Evolutionary conservation across 2,329 filamentous ascomycete species (phyloP).

Genomic region (Acrodontium crateriforme): DNA sequence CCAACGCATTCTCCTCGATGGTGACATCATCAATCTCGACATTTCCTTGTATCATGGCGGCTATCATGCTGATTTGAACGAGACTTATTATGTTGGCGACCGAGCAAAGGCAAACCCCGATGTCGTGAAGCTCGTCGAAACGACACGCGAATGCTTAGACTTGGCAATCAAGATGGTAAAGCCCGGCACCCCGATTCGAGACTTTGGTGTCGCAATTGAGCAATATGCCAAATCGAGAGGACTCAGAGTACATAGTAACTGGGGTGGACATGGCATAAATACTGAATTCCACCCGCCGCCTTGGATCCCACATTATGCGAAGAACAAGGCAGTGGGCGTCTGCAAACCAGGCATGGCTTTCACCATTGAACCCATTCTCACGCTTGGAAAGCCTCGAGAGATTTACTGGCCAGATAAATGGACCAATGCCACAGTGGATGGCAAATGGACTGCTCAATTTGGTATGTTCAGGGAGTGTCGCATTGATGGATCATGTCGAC

Average conservation of each 20-base stretch:
- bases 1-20: conserved; percentile 67
- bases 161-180: conserved; percentile 84
- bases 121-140: conserved; percentile 74
- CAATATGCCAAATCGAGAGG: conserved; percentile 73
- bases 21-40: conserved; percentile 92
- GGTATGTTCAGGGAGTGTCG: conserved; percentile 39
- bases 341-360: conserved; percentile 95
- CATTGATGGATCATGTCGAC: not conserved
- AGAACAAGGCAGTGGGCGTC: conserved; percentile 87
- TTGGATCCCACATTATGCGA: conserved; percentile 88
- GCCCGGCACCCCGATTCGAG: conserved; percentile 76
- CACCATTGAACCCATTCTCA: conserved; percentile 96
- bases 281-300: conserved; percentile 81
- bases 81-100: conserved; percentile 93
- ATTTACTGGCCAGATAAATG: conserved; percentile 96
- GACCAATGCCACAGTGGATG: conserved; percentile 86
- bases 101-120: conserved; percentile 71
- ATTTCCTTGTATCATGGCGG: conserved; percentile 84
- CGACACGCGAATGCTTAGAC: conserved; percentile 76
- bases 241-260: conserved; percentile 84
- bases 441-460: conserved; percentile 80
- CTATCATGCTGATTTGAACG: conserved; percentile 89
- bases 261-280: conserved; percentile 90
- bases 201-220: conserved; percentile 86
- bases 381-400: conserved; percentile 73